Base-by-base conservation (phyloP, 345 rosid species). In the Schrenkiella parvula region DNA sequence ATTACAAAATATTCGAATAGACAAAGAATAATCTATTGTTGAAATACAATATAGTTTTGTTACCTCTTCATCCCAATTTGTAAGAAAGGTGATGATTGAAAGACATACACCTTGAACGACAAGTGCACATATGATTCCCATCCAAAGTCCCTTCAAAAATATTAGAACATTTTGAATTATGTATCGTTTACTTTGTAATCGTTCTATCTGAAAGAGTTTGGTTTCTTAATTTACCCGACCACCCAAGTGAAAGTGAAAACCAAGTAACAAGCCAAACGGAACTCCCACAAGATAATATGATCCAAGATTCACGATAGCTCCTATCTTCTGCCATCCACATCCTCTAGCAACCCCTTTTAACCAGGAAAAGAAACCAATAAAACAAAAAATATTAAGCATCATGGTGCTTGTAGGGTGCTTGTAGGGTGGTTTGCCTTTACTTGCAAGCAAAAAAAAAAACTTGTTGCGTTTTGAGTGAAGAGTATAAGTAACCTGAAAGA, bases 311-410 rank as follows among this genome's bases (percentile, higher is more conserved):
- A 80, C 68, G 8, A 42, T 64, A 4, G 85, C 84, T 17, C 85
- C 88, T 38, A 80, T 51, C 79, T 78, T 78, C 55, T 84, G 85
- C 85, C 85, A 82, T 59, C 88, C 88, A 50, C 85, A 82, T 23
- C 84, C 88, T 78, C 88, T 84, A 38, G 82, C 85, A 63, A 70
- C 72, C 44, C 88, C 88, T 84, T 65, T 56, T 8, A 38, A 56
- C 66, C 34, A n/a, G n/a, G 12, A n/a, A 37, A 12, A 1, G 31
- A 4, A 63, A 25, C 1, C 23, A 71, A 1, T 18, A 46, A 43
- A 29, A 11, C 50, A n/a, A 29, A 46, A 17, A 7, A 35, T 18
- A 15, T 11, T n/a, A 53, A 52, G 57, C 56, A n/a, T n/a, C n/a
- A n/a, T n/a, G n/a, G 37, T 32, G 38, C 34, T 56, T 55, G 4